Evolutionary conservation across 1,139 yeast genomes (phyloP).

Genomic region (Lodderomyces jiufengensis): DNA sequence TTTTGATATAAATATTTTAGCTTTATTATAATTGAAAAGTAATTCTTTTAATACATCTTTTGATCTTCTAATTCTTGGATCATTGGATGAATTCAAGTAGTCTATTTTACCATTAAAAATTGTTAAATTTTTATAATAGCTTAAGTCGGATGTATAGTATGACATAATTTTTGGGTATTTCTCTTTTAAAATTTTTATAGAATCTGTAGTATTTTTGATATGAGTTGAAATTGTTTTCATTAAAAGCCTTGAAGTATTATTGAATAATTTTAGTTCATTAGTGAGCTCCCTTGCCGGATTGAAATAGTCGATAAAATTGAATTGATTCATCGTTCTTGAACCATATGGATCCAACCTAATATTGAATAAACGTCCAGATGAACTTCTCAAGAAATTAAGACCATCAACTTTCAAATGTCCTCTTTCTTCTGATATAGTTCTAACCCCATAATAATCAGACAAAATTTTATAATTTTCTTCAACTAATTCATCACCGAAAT

Average conservation of each 20-base stretch:
- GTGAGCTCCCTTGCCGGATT: constrained; percentile 9
- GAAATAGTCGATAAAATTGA: constrained; percentile 10
- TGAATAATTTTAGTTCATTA: background rate
- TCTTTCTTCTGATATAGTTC: constrained; percentile 9
- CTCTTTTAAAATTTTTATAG: constrained; percentile 27
- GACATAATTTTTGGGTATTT: constrained; percentile 34
- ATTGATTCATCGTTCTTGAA: constrained; percentile 8
- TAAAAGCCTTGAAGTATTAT: background rate
- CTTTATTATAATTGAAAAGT: constrained; percentile 1
- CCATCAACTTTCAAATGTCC: constrained; percentile 4
- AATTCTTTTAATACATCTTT: constrained; percentile 2
- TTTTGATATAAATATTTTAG: constrained; percentile 2
- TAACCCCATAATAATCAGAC: constrained; percentile 28
- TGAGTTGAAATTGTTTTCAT: constrained; percentile 15
- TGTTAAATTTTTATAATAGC: constrained; percentile 1
- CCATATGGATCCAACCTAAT: constrained; percentile 6
- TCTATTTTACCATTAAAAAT: constrained; percentile 2
- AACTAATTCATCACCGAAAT: constrained; percentile 9
- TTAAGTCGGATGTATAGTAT: constrained; percentile 8
- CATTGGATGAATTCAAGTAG: constrained; percentile 1
- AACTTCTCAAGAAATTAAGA: constrained; percentile 8
- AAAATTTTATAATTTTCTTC: constrained; percentile 21
- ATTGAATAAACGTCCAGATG: constrained; percentile 10
- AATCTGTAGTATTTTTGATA: constrained; percentile 16
- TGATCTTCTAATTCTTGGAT: constrained; percentile 1